These are phyloP conservation scores for Ajuga chamaepitys DNA, from an alignment of 257 asterid genomes.

Conservation along the genomic window DNA sequence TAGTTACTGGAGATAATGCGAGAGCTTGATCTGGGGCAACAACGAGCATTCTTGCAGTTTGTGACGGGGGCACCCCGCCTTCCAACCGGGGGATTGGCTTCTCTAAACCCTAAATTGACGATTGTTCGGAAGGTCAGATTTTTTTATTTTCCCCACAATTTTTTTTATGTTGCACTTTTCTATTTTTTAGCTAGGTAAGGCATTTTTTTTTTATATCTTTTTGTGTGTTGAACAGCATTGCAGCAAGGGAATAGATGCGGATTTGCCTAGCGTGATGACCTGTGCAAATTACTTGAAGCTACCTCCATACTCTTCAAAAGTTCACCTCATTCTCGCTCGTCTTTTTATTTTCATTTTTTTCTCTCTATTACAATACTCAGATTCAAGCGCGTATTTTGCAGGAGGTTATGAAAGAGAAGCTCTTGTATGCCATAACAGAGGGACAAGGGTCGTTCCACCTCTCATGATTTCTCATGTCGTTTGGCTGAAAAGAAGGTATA, in stretches of 20 bases:
- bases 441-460: constrained; percentile 97
- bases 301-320: constrained; percentile 92
- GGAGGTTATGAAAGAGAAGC: constrained; percentile 82
- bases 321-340: constrained; percentile 6
- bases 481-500: constrained; percentile 7
- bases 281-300: constrained; percentile 92
- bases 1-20: constrained; percentile 80
- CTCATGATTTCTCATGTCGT: constrained; percentile 29
- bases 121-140: constrained; percentile 78
- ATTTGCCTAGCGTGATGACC: constrained; percentile 96
- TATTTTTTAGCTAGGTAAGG: neutral
- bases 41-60: constrained; percentile 86
- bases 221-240: constrained; percentile 51
- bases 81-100: constrained; percentile 88
- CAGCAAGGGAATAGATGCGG: constrained; percentile 47
- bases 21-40: constrained; percentile 71
- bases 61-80: constrained; percentile 97
- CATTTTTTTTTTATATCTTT: neutral
- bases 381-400: constrained; percentile 20
- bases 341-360: neutral
- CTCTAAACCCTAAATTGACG: constrained; percentile 88
- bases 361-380: neutral
- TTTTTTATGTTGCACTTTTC: neutral
- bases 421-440: constrained; percentile 75
- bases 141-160: neutral